Base-by-base conservation (phyloP, 2,329 filamentous ascomycete genomes). In the Clathrospora elynae region DNA sequence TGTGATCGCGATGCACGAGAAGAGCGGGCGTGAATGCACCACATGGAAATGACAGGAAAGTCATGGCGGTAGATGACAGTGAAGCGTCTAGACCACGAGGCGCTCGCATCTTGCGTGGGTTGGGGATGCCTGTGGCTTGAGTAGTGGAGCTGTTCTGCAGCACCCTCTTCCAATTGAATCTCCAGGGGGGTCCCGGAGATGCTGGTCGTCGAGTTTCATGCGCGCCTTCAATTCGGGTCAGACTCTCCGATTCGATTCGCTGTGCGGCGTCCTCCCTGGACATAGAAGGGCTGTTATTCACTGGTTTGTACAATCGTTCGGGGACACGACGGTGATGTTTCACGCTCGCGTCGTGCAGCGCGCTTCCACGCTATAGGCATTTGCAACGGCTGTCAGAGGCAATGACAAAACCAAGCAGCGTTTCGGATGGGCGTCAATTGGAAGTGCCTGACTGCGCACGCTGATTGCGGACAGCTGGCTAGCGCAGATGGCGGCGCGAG, bases 391-490 rank as follows among this genome's bases (percentile, higher is more conserved):
- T 28, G 29, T 39, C 30, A 25, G 22, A 35, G 18, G n/a, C 35
- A n/a, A n/a, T 26, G 16, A 35, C 35, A 49, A 38, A 48, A 43
- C 42, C 23, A 48, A 26, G n/a, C n/a, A 13, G 34, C 20, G 42
- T 31, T 39, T 43, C 32, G 35, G 31, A 43, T 51, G 51, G 53
- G 53, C 53, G 32, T 34, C 44, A 30, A 46, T 49, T 43, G 51
- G 51, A 50, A 30, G 37, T 43, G 43, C 40, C 42, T 45, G 35
- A 35, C 42, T 32, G 37, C 35, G 41, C 37, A 43, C 30, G 31
- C 40, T 28, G 43, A 52, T 43, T 37, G 51, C 42, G 46, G 49
- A 58, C 54, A 58, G 53, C 51, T 59, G 55, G 57, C 57, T 55
- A 56, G 60, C 32, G 18, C 16, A 36, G 31, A 13, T 31, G 46